phyloP scores from a whole-genome alignment of 2,329 filamentous ascomycete genomes.

The Pseudogymnoascus sp. region DNA sequence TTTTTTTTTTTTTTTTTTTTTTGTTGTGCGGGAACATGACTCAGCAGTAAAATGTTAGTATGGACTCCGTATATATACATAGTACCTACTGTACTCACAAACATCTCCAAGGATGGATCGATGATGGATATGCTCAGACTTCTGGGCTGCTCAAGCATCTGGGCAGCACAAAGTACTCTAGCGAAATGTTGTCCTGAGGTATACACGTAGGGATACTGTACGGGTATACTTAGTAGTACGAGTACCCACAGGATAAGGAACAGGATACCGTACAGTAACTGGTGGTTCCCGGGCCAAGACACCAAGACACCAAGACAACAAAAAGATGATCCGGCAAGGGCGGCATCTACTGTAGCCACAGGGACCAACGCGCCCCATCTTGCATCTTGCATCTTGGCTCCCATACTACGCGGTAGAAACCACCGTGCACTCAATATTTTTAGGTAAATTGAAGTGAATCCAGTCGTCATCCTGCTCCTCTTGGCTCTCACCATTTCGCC shows the following conservation, averaged over 20 bases:
- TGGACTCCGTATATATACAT: too few species aligned
- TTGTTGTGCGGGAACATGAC: not conserved
- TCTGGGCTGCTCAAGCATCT: too few species aligned
- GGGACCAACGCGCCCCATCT: not conserved
- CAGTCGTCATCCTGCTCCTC: not conserved
- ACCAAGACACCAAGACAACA: not conserved
- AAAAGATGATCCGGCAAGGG: conserved; percentile 3
- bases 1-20: too few species aligned
- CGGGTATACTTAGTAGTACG: too few species aligned
- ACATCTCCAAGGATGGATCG: too few species aligned
- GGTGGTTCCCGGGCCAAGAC: not conserved
- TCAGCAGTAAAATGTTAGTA: not conserved
- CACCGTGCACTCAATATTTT: not conserved
- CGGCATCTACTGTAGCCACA: conserved; percentile 6
- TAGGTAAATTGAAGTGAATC: not conserved
- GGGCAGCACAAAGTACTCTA: too few species aligned
- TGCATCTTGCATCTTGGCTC: not conserved
- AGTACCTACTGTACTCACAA: too few species aligned
- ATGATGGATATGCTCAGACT: too few species aligned
- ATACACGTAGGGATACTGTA: too few species aligned
- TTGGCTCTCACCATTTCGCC: not conserved
- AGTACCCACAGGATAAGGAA: too few species aligned
- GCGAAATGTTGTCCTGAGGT: too few species aligned
- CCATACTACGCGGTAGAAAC: not conserved
- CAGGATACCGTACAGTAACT: too few species aligned